Base-by-base conservation (phyloP, 768 basidiomycete species). In the Termitomyces eurrhizus region DNA sequence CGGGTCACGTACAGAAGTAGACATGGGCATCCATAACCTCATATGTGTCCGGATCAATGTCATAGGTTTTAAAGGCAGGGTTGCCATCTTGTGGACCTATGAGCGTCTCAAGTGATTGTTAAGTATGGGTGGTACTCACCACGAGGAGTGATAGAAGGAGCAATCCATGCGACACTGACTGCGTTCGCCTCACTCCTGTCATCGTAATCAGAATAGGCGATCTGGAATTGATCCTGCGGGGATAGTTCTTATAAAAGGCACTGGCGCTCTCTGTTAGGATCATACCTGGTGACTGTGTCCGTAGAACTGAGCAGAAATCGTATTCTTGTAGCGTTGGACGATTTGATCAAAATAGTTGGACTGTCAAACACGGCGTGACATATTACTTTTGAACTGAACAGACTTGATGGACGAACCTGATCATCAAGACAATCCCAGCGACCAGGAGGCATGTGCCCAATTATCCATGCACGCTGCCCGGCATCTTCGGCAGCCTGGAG, bases 331-430 rank as follows among this genome's bases (percentile, higher is more conserved):
- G 6, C 86, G 76, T 60, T 84, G 81, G 36, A 87, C 71, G 58
- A 87, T 75, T 68, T 88, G 85, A 66, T 85, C 75, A 52, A 83
- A 86, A 67, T 85, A 86, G 62, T 85, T 83, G 1, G 85, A 85
- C 81, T 86, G 63, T 24, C 59, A 39, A 49, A 53, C 7, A 36
- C 13, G 36, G 54, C 11, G 24, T 2, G 42, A 56, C 16, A 24
- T 11, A 21, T 21, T 51, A 21, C 56, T 21, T 41, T 18, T 21
- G 58, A 53, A n/a, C 54, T 54, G 24, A 39, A 26, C 12, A 13
- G 32, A 55, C 21, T 3, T 41, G 39, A 52, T 41, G 1, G 33
- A 49, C 70, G 4, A 52, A 82, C 84, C 75, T 83, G 83, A 67
- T 85, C 83, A 57, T 75, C 73, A 36, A 83, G 67, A 21, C 76